A percentile compares a stretch with the other conserved stretches of the same genome.
Evolutionary conservation across 805 yeast genomes (phyloP).

Genomic region (fission yeast (Schizosaccharomyces pombe)): ASM294v3 CU329670.1:3412501-3413000

Average conservation of each 20-base stretch:
- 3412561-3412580: not conserved
- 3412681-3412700: not conserved
- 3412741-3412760: too few relatives aligned
- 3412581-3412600: not conserved
- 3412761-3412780: not conserved
- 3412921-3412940: not conserved
- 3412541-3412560: not conserved
- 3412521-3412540: too few relatives aligned
- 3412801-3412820: not conserved
- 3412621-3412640: not conserved
- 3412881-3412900: not conserved
- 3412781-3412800: not conserved
- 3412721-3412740: not conserved
- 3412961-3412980: not conserved
- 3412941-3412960: not conserved
- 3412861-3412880: not conserved
- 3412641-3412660: not conserved
- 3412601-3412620: not conserved
- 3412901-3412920: not conserved
- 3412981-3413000: not conserved
- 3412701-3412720: not conserved
- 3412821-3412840: not conserved
- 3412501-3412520: too few relatives aligned
- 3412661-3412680: not conserved
- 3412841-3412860: not conserved